Conservation (phyloP, 139 green algal genomes). For the Eudorina sp. region DNA sequence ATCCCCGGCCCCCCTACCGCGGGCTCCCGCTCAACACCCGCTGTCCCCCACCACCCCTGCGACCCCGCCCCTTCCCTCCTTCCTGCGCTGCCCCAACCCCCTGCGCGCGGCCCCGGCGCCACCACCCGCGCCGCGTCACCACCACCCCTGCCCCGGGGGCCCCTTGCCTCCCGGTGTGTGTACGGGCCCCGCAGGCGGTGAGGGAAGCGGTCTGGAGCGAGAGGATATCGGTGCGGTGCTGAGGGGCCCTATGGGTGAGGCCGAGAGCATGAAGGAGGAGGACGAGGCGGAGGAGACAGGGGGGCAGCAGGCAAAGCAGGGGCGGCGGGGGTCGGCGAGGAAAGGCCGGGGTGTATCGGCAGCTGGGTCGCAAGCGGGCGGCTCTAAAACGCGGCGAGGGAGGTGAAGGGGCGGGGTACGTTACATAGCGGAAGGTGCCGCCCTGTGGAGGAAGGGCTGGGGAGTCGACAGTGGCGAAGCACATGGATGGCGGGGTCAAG, state of each 20-base stretch:
- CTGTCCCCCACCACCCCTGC: no score
- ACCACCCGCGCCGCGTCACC: no score
- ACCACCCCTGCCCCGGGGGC: no score
- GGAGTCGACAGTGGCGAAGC: no score
- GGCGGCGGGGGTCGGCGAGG: neutral
- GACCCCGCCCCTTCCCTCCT: neutral
- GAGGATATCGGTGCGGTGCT: conserved; percentile 6
- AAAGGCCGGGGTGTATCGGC: no score
- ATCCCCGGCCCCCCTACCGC: neutral
- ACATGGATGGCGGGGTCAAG: no score
- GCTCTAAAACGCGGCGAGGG: no score
- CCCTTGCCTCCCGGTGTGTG: no score
- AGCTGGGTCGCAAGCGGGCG: no score
- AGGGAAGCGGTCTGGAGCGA: conserved; percentile 36
- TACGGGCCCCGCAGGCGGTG: neutral
- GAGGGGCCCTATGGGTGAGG: neutral
- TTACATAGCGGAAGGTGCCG: no score
- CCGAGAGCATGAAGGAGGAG: neutral
- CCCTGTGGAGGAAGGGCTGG: no score
- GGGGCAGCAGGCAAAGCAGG: neutral
- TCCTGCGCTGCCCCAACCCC: neutral
- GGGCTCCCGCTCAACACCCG: neutral
- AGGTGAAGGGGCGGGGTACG: no score
- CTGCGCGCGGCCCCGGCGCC: neutral
- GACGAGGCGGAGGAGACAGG: neutral